Conservation (phyloP, 1,284 basidiomycete genomes). For the Boletus semigastroideus region DNA sequence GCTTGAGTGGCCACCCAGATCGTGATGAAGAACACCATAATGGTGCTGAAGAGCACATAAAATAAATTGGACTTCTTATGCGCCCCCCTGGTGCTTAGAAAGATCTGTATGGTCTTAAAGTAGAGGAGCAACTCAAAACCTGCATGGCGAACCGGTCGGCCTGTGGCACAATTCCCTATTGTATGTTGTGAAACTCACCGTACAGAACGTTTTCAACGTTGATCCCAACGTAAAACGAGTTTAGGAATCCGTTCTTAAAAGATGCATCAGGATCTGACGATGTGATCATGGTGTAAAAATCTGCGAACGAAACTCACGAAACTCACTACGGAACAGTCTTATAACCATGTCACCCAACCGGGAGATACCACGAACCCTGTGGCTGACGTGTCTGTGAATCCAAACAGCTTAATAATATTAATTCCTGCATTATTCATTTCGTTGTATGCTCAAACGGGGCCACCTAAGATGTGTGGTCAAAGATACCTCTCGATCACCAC, state of each 20-base stretch:
- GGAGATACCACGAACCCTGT: too few relatives aligned
- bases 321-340: too few relatives aligned
- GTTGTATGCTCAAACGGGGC: too few relatives aligned
- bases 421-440: too few relatives aligned
- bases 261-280: background rate
- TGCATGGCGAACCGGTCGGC: background rate
- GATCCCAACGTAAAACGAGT: conserved; percentile 1
- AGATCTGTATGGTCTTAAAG: conserved; percentile 2
- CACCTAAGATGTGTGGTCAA: too few relatives aligned
- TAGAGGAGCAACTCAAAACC: conserved; percentile 3
- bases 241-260: background rate
- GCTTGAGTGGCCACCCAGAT: conserved; percentile 11
- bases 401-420: too few relatives aligned
- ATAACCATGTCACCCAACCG: too few relatives aligned
- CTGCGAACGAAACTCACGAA: background rate
- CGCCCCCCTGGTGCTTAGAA: background rate
- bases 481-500: too few relatives aligned
- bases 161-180: background rate
- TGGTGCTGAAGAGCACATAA: background rate
- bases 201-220: conserved; percentile 5
- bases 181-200: background rate
- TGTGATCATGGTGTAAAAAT: background rate
- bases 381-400: too few relatives aligned
- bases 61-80: background rate
- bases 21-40: conserved; percentile 3